A percentile compares a stretch with the other conserved stretches of the same genome.
These are phyloP conservation scores for Solanum piurae DNA, from an alignment of 257 asterid genomes.

Conservation along the genomic window DNA sequence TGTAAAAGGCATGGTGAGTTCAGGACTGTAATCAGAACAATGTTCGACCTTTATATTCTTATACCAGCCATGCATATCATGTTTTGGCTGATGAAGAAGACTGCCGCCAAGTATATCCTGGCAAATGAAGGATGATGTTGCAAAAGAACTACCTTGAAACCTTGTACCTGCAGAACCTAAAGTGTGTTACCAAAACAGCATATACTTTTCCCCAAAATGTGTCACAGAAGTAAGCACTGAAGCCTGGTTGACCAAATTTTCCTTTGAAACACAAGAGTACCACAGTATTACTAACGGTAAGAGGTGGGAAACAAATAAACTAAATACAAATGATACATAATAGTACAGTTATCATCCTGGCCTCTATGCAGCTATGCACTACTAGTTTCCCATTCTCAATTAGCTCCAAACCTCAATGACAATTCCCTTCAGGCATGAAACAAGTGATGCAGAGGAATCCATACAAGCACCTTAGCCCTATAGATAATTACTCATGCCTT, in stretches of 20 bases:
- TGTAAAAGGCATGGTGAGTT: neutral
- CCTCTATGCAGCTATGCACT: neutral
- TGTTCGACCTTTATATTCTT: neutral
- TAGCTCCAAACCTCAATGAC: neutral
- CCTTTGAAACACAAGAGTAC: neutral
- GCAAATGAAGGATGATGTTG: neutral
- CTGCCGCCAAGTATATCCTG: neutral
- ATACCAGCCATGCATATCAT: neutral
- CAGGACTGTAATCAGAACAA: neutral
- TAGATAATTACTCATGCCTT: neutral
- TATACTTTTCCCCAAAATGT: neutral
- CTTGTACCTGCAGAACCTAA: neutral
- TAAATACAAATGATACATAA: neutral
- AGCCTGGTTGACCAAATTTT: neutral
- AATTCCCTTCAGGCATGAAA: neutral
- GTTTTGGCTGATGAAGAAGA: neutral
- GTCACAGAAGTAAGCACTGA: neutral
- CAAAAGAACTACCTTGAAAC: neutral
- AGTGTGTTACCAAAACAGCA: neutral
- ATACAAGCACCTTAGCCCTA: neutral
- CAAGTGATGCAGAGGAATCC: neutral
- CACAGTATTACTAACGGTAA: neutral
- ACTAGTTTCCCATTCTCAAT: neutral
- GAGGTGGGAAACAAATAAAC: neutral
- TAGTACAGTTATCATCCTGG: neutral